A percentile compares a stretch with the other conserved stretches of the same genome.
These are phyloP conservation scores for Sugiyamaella grinbergsii DNA, from an alignment of 1,139 yeast species.

Conservation along the genomic window DNA sequence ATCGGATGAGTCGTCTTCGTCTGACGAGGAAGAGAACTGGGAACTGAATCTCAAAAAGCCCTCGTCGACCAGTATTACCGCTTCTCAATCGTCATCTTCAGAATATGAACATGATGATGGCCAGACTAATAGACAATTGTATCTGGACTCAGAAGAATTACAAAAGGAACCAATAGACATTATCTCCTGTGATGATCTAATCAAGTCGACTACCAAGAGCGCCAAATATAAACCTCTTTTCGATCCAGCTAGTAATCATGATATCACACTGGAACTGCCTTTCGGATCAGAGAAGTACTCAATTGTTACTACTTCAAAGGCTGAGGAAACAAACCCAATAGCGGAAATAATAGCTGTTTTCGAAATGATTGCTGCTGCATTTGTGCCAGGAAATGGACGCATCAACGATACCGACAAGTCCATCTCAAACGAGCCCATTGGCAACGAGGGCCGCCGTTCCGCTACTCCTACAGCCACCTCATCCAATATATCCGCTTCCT, in stretches of 20 bases:
- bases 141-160: conserved; percentile 3
- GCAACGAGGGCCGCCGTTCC: background rate
- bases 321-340: conserved; percentile 66
- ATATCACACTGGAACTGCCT: conserved; percentile 29
- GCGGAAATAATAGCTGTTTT: conserved; percentile 67
- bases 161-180: conserved; percentile 8
- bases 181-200: background rate
- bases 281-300: conserved; percentile 32
- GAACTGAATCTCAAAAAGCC: conserved; percentile 24
- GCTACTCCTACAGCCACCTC: background rate
- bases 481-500: conserved; percentile 39
- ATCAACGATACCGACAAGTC: background rate
- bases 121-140: conserved; percentile 3
- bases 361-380: conserved; percentile 50
- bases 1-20: conserved; percentile 8
- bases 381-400: conserved; percentile 47
- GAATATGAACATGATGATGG: conserved; percentile 9
- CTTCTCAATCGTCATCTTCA: conserved; percentile 18
- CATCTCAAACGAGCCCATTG: background rate
- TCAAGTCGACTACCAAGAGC: conserved; percentile 2
- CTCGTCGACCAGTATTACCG: conserved; percentile 9
- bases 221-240: conserved; percentile 23
- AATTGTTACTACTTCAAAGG: conserved; percentile 30
- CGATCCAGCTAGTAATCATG: conserved; percentile 4
- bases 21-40: conserved; percentile 28